Base-by-base conservation (phyloP, 768 basidiomycete species). In the Hygrophoropsis aurantiaca region DNA sequence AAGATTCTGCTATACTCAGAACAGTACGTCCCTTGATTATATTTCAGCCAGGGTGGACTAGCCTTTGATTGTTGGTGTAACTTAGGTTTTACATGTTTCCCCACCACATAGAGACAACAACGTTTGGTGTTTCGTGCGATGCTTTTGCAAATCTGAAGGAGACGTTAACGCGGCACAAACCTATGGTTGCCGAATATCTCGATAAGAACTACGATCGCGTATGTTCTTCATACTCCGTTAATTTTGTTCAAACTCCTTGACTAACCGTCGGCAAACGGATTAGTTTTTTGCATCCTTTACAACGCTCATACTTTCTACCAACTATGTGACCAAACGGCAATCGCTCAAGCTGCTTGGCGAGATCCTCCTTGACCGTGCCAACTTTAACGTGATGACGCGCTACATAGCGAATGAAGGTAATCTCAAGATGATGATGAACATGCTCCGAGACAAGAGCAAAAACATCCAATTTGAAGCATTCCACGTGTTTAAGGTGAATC, bases 351-450 rank as follows among this genome's bases (percentile, higher is more conserved):
- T 98, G 5, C 82, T 99, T 2, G 97, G 97, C 52, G 97, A 99
- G 70, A 98, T 98, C 69, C 75, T 98, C 6, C 84, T 99, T 37
- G 97, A 99, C 70, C 84, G 97, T 23, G 93, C 94, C 39, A 99
- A 99, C 69, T 98, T 97, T 75, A 92, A 79, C 56, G 91, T 98
- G 61, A 99, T 99, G 97, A 98, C 97, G 0, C 81, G 87, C 6
- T 99, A 98, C 65, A 99, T 99, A 57, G 82, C 91, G 8, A 86
- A 85, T 59, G 97, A 97, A 62, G 87, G 85, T 23, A 99, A 98
- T 65, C 78, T 99, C 53, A 97, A 98, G 85, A 91, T 95, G 87
- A 97, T 99, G 92, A 99, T 99, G 97, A 98, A 98, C 68, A 79
- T 98, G 46, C 74, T 99, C 46, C 81, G 94, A 52, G 93, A 97